Base-by-base conservation (phyloP, 176 grass and related monocot genomes). In the Neostapfia colusana region DNA sequence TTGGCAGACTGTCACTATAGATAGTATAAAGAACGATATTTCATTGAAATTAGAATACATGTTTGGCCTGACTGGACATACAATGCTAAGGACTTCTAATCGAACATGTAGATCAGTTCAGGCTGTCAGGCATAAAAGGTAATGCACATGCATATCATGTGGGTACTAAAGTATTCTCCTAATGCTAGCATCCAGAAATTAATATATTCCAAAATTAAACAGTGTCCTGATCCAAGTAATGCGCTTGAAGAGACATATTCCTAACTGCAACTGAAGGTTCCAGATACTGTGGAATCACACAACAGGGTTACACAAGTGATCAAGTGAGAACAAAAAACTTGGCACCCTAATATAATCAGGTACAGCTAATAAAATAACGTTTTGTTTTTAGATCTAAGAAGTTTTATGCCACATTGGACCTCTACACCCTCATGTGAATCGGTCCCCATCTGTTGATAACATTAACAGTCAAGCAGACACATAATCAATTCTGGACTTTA, bases 81-180 rank as follows among this genome's bases (percentile, higher is more conserved):
- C 43, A 63, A 24, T 8, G 20, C 12, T 40, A 14, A 12, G 0
- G 5, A 43, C 70, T 56, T 54, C 7, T 34, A 58, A 25, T 41
- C 25, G 41, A 77, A 5, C 48, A 77, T 72, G 59, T 50, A 58
- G 79, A 78, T 65, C 27, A 18, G 60, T 45, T 48, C 3, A 66
- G n/a, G n/a, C n/a, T n/a, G n/a, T n/a, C n/a, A n/a, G 72, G 73
- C 57, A 88, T 69, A 79, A 48, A 79, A 70, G 37, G 20, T 54
- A 80, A 39, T 56, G 16, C 28, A 57, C 45, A 80, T 75, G 81
- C 43, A 57, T 48, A 77, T 82, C 85, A 66, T 38, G 59, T 36
- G 58, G 55, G 23, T 28, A 26, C 26, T 72, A 72, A 78, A 78
- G 11, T 81, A 77, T 38, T 70, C 4, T 46, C 57, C 55, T 35